phyloP scores from a whole-genome alignment of 1,139 yeast species.

The Casaregolazyma suthepensis region DNA sequence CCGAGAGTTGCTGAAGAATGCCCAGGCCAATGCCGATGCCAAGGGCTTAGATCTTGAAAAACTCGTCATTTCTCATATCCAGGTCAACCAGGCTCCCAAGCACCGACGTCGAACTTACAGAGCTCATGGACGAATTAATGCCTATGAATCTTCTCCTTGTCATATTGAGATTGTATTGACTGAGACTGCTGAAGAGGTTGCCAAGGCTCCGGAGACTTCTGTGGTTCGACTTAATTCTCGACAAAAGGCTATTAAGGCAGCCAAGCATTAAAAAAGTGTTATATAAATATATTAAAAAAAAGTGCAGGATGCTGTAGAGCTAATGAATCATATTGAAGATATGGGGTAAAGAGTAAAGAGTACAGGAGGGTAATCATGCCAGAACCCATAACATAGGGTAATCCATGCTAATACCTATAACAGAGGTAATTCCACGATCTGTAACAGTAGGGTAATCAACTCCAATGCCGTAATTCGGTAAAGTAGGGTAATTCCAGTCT shows the following conservation, averaged over 20 bases:
- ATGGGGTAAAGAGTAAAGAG: conserved; percentile 2
- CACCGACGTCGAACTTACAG: conserved; percentile 99
- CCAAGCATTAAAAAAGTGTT: conserved; percentile 27
- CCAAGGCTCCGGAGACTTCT: conserved; percentile 80
- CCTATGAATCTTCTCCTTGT: conserved; percentile 97
- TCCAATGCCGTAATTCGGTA: no score
- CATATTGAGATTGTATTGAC: conserved; percentile 97
- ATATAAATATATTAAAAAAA: conserved; percentile 7
- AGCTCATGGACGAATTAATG: conserved; percentile 99
- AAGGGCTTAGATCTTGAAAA: conserved; percentile 96
- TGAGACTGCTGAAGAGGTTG: conserved; percentile 91
- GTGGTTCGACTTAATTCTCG: conserved; percentile 77
- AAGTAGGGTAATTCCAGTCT: no score
- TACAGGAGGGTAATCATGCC: no score
- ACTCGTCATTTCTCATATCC: conserved; percentile 95
- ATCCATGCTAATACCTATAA: background rate
- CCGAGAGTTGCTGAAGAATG: conserved; percentile 92
- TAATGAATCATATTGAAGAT: conserved; percentile 13
- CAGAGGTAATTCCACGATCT: no score
- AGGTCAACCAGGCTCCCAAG: conserved; percentile 99
- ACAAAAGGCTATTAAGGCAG: conserved; percentile 88
- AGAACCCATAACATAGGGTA: no score
- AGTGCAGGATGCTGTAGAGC: conserved; percentile 9
- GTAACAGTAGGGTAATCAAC: no score
- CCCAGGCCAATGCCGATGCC: conserved; percentile 98